A percentile compares a stretch with the other conserved stretches of the same genome.
Conservation (phyloP, 2,329 filamentous ascomycete species). For the Arthrobotrys entomopaga region DNA sequence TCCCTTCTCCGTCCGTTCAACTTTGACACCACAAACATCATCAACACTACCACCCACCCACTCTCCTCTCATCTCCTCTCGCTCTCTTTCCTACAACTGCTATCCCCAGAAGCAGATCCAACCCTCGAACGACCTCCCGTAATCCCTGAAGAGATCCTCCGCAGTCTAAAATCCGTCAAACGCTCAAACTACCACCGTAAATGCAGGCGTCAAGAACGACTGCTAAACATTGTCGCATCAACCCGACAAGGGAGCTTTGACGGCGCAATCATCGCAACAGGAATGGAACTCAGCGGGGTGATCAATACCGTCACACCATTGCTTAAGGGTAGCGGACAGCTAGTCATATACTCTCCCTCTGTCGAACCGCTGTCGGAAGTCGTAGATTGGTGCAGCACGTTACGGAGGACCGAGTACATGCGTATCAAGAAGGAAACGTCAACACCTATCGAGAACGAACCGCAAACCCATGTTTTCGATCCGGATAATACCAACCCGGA, state of each 20-base stretch:
- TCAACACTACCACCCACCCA: constrained; percentile 74
- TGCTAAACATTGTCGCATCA: constrained; percentile 77
- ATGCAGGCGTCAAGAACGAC: constrained; percentile 80
- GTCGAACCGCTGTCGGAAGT: constrained; percentile 81
- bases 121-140: constrained; percentile 76
- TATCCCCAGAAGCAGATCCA: constrained; percentile 78
- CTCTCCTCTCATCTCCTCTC: constrained; percentile 82
- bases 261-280: constrained; percentile 81
- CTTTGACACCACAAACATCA: constrained; percentile 77
- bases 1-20: constrained; percentile 88
- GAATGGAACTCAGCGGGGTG: constrained; percentile 82
- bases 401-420: constrained; percentile 79
- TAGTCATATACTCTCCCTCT: constrained; percentile 84
- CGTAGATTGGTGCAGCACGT: constrained; percentile 84
- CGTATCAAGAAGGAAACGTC: constrained; percentile 59
- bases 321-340: constrained; percentile 80
- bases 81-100: constrained; percentile 89
- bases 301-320: constrained; percentile 80
- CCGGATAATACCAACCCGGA: constrained; percentile 64
- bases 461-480: constrained; percentile 59
- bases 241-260: constrained; percentile 81
- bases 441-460: background rate
- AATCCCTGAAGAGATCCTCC: constrained; percentile 71
- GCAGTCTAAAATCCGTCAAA: constrained; percentile 80
- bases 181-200: constrained; percentile 89